These are phyloP conservation scores for Epichloe typhina DNA, from an alignment of 2,329 filamentous ascomycete genomes.

Conservation along the genomic window DNA sequence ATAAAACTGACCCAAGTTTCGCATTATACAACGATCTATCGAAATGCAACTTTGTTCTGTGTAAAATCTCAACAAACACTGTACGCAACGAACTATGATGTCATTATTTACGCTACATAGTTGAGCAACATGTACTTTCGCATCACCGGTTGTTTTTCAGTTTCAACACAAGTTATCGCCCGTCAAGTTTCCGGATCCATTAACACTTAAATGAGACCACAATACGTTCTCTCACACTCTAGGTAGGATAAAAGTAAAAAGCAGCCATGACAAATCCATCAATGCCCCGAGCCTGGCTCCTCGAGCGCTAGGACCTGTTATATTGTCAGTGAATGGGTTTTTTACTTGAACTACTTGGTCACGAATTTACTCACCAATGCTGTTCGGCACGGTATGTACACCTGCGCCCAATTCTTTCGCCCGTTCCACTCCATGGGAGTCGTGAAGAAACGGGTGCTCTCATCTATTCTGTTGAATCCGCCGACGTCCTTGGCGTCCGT, in stretches of 20 bases:
- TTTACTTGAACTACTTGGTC: background rate
- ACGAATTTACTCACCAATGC: conserved; percentile 52
- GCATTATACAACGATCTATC: conserved; percentile 8
- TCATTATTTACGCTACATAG: background rate
- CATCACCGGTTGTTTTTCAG: background rate
- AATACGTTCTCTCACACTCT: background rate
- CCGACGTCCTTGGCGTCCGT: conserved; percentile 67
- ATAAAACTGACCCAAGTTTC: background rate
- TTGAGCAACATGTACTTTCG: background rate
- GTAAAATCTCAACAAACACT: background rate
- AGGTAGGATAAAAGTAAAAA: too few relatives aligned
- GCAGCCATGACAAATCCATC: conserved; percentile 2
- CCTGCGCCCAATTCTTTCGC: conserved; percentile 78
- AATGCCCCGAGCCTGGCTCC: conserved; percentile 5
- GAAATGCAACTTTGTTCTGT: background rate
- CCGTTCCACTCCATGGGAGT: conserved; percentile 84
- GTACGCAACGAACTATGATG: background rate
- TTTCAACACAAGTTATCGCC: background rate
- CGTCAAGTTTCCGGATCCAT: background rate
- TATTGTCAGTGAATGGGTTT: conserved; percentile 13
- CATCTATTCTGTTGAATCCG: conserved; percentile 64
- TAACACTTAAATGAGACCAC: background rate
- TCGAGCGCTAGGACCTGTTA: conserved; percentile 36
- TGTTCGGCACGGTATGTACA: conserved; percentile 76
- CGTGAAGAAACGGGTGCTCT: conserved; percentile 81